Evolutionary conservation across 345 rosid genomes (phyloP).

Genomic region (Ricinus communis): DNA sequence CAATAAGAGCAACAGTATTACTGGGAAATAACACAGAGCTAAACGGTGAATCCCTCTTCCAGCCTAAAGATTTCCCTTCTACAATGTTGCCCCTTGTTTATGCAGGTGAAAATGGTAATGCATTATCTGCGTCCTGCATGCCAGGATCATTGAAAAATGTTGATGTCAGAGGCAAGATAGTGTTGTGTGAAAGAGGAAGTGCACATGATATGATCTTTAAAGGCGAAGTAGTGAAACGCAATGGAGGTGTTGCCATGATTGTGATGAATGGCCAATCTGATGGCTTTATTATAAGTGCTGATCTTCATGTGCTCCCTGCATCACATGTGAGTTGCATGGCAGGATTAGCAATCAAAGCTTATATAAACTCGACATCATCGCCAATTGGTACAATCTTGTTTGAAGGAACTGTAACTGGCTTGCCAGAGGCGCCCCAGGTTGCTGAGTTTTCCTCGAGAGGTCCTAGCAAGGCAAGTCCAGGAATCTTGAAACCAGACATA

Average conservation of each 20-base stretch:
- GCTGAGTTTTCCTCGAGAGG: constrained; percentile 23
- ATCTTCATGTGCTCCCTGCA: constrained; percentile 10
- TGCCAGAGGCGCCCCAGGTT: constrained; percentile 13
- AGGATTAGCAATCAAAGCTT: constrained; percentile 13
- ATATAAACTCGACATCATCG: constrained; percentile 3
- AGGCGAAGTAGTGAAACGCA: constrained; percentile 18
- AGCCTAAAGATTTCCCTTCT: not conserved
- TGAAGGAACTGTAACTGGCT: constrained; percentile 10
- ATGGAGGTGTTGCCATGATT: constrained; percentile 24
- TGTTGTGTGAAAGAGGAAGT: constrained; percentile 8
- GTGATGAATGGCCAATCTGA: not conserved
- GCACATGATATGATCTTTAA: not conserved
- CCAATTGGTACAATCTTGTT: constrained; percentile 12
- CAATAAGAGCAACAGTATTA: constrained; percentile 25
- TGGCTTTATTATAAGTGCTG: not conserved
- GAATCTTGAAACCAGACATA: constrained; percentile 30
- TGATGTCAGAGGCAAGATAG: constrained; percentile 13
- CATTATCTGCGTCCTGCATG: not conserved
- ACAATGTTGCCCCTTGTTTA: constrained; percentile 15
- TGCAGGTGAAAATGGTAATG: not conserved
- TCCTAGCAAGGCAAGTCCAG: constrained; percentile 20
- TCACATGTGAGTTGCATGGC: constrained; percentile 12
- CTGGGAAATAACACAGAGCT: constrained; percentile 27
- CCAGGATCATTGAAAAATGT: constrained; percentile 7
- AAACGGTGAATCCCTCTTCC: constrained; percentile 16